Percentiles rank a stretch among this genome's conserved stretches.
These are phyloP conservation scores for Coemansia sp. DNA, from an alignment of 192 early-diverging fungal species.

Conservation along the genomic window DNA sequence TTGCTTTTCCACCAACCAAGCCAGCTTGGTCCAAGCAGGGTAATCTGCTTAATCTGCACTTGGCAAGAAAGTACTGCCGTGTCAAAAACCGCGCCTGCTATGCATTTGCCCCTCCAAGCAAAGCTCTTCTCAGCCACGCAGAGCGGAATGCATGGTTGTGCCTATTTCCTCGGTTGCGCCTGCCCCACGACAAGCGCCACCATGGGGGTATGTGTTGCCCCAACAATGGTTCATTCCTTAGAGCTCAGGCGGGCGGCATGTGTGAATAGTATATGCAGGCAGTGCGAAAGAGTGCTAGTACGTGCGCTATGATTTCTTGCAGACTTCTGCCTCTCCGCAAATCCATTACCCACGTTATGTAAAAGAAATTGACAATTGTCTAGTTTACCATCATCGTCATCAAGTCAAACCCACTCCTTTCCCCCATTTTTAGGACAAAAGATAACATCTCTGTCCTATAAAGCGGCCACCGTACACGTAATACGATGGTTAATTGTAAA, in stretches of 20 bases:
- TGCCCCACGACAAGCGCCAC: background rate
- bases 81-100: background rate
- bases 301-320: background rate
- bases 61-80: background rate
- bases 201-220: background rate
- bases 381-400: background rate
- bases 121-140: background rate
- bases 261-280: background rate
- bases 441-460: background rate
- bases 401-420: background rate
- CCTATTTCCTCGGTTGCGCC: slow-evolving; percentile 1
- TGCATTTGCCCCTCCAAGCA: no score
- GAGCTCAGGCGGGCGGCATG: background rate
- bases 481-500: background rate
- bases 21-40: background rate
- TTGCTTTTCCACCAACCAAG: background rate
- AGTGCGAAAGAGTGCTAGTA: background rate
- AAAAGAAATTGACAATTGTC: background rate
- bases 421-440: background rate
- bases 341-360: background rate
- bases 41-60: background rate
- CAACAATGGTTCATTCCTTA: background rate
- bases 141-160: background rate
- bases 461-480: background rate
- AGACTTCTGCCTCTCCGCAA: slow-evolving; percentile 1